Base-by-base conservation (phyloP, 441 rosid species). In the Isatis lusitanica region DNA sequence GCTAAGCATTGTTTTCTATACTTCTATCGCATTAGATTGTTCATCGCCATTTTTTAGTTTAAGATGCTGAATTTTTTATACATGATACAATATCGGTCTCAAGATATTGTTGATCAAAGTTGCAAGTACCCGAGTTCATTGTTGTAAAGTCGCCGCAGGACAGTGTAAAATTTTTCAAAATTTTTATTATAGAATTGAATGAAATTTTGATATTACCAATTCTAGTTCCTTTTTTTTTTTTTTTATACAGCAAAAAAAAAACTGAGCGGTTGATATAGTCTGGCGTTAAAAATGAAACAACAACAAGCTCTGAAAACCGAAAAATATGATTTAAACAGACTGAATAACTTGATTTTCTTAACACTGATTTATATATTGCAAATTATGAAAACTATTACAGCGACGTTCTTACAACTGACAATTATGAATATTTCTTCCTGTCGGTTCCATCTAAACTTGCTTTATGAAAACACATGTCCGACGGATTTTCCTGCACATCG, bases 11-110 rank as follows among this genome's bases (percentile, higher is more conserved):
- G n/a, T 26, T 59, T 10, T 21, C 24, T 21, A 21, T 21, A 31
- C 42, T 30, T 50, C 9, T 9, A 21, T 24, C 0, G 16, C 59
- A 36, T 40, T 70, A 59, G 67, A 61, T 71, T 39, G 33, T 17
- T 71, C 2, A 10, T 71, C 36, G 17, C 26, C 5, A 39, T 59
- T 59, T 59, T 59, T 33, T 58, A 17, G 42, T 18, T 40, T 63
- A 28, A 18, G 13, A 42, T 39, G 24, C 51, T 63, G 24, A 66
- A n/a, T 30, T 63, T 46, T 26, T 21, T 8, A 35, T 28, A 35
- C 42, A 75, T 61, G 69, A 50, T 69, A 35, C 30, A 38, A 63
- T 68, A 62, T 75, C 26, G 24, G 10, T 31, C 61, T 43, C 58
- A 50, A 16, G 46, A 66, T 66, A 66, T 50, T 39, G 75, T 39